Conservation (phyloP, 2,329 filamentous ascomycete genomes). For the Colletotrichum musae region DNA sequence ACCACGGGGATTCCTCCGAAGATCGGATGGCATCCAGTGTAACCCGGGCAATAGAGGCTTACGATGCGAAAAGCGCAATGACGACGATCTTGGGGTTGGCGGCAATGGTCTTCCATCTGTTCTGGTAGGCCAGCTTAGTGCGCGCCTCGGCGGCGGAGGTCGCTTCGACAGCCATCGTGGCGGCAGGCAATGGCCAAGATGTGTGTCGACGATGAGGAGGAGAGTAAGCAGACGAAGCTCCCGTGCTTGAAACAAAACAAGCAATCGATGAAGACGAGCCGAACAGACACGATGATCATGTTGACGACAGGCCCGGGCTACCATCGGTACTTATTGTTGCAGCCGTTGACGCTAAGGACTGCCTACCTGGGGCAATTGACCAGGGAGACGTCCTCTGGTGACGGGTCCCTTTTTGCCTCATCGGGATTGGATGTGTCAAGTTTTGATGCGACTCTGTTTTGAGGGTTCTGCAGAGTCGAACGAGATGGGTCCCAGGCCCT, state of each 20-base stretch:
- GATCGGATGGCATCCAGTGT: background rate
- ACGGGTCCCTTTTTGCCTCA: conserved; percentile 34
- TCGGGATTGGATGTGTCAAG: conserved; percentile 32
- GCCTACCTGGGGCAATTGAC: conserved; percentile 21
- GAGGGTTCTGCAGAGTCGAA: conserved; percentile 14
- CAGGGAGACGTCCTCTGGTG: conserved; percentile 11
- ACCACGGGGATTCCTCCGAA: background rate
- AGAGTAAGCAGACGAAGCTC: background rate
- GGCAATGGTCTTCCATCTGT: conserved; percentile 48
- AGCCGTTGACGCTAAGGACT: conserved; percentile 32
- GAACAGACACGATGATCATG: background rate
- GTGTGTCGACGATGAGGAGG: background rate
- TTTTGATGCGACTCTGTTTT: conserved; percentile 31
- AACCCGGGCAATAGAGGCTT: conserved; percentile 36
- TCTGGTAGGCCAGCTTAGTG: conserved; percentile 35
- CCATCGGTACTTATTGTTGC: conserved; percentile 33
- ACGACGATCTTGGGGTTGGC: conserved; percentile 55
- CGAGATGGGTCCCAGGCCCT: conserved; percentile 31
- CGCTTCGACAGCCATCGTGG: conserved; percentile 28
- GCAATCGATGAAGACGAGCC: background rate
- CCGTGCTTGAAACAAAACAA: background rate
- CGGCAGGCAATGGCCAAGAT: background rate
- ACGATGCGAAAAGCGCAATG: conserved; percentile 59
- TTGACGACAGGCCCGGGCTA: background rate
- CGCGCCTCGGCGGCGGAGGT: conserved; percentile 35